Conservation (phyloP, 2,329 filamentous ascomycete genomes). For the Aplosporella prunicola region DNA sequence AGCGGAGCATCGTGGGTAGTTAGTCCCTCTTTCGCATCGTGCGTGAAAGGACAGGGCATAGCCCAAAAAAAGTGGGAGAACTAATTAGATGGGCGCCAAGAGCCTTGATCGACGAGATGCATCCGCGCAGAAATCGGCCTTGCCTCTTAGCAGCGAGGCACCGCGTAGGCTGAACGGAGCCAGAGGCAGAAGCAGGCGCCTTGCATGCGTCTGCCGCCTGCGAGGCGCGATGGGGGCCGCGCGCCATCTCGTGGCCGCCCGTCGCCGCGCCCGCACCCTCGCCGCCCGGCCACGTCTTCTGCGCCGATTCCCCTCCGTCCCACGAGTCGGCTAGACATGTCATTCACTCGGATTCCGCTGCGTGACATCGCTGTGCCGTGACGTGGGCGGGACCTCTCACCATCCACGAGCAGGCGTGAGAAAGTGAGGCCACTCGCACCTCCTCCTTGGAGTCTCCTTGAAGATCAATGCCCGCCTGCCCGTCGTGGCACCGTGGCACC, state of each 20-base stretch:
- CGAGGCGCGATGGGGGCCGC: neutral
- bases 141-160: conserved; percentile 3
- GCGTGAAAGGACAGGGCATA: conserved; percentile 9
- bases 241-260: no score
- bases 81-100: conserved; percentile 11
- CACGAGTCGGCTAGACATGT: no score
- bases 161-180: no score
- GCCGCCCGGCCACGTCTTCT: no score
- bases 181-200: neutral
- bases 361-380: conserved; percentile 7
- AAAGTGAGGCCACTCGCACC: no score
- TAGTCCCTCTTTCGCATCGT: conserved; percentile 11
- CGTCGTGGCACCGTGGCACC: no score
- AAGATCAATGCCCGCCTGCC: no score
- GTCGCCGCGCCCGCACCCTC: no score
- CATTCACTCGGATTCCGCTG: no score
- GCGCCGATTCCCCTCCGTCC: no score
- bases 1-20: conserved; percentile 25
- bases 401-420: no score
- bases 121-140: conserved; percentile 10
- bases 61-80: conserved; percentile 12
- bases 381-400: conserved; percentile 8
- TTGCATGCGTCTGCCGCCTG: neutral
- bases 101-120: conserved; percentile 10
- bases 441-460: no score